Percentiles rank a stretch among this genome's conserved stretches.
These are phyloP conservation scores for Carex pumila DNA, from an alignment of 176 grass and related monocot species.

Conservation along the genomic window DNA sequence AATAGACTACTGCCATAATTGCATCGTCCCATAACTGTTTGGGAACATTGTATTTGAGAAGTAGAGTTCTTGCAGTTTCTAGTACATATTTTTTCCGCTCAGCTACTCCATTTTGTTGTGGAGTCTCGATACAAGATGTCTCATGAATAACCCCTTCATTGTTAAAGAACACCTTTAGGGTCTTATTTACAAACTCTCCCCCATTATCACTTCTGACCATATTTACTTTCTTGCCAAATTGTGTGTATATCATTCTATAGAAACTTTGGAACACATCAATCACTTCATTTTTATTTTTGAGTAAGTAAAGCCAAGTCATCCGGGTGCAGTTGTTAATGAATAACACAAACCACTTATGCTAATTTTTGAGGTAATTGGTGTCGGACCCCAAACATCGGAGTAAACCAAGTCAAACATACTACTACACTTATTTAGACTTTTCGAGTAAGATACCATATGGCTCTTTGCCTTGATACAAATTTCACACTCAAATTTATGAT, in stretches of 20 bases:
- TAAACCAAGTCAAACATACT: constrained; percentile 8
- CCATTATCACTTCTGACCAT: background rate
- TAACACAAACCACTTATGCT: background rate
- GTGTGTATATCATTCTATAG: background rate
- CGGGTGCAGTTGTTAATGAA: background rate
- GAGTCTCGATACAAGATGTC: no score
- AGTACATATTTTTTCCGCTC: no score
- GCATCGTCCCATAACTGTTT: background rate
- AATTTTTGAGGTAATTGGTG: background rate
- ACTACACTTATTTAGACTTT: background rate
- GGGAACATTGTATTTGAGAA: background rate
- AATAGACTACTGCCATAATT: background rate
- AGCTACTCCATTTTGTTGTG: no score
- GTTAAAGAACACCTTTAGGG: no score
- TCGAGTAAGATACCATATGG: background rate
- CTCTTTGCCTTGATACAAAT: background rate
- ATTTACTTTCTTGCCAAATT: background rate
- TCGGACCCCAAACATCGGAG: background rate
- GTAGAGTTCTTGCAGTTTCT: background rate
- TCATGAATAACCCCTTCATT: no score
- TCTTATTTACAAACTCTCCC: no score
- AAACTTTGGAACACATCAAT: background rate
- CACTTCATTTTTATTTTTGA: background rate
- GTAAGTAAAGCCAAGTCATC: background rate
- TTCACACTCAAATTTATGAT: background rate